Evolutionary conservation across 2,329 filamentous ascomycete genomes (phyloP).

Genomic region (Reticulascus tulasneorum): DNA sequence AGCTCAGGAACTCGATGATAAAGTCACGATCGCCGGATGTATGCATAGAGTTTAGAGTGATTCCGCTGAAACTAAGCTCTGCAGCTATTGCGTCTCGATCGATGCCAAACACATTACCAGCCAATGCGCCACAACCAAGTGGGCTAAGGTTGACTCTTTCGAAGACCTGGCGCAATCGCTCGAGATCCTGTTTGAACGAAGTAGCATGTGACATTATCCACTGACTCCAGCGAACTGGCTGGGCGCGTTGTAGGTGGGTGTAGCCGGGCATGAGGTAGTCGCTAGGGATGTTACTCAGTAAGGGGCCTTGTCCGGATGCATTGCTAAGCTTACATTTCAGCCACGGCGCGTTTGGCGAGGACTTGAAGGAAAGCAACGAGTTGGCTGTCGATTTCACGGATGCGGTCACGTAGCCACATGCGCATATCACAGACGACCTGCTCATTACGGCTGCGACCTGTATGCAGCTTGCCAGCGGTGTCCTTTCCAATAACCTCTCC

Average conservation of each 20-base stretch:
- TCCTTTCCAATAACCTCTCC: slow-evolving; percentile 69
- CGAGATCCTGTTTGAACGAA: slow-evolving; percentile 20
- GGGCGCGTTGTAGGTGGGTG: slow-evolving; percentile 21
- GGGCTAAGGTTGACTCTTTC: slow-evolving; percentile 21
- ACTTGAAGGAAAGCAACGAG: slow-evolving; percentile 21
- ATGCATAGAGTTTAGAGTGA: slow-evolving; percentile 67
- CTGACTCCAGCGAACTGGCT: slow-evolving; percentile 19
- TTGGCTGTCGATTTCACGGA: slow-evolving; percentile 19
- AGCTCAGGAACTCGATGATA: slow-evolving; percentile 67
- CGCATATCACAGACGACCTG: slow-evolving; percentile 72
- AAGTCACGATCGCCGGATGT: slow-evolving; percentile 70
- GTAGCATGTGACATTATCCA: slow-evolving; percentile 20
- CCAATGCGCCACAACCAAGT: slow-evolving; percentile 19
- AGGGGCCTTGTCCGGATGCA: slow-evolving; percentile 11
- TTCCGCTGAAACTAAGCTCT: slow-evolving; percentile 68
- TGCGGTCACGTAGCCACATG: slow-evolving; percentile 47
- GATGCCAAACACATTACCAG: slow-evolving; percentile 24
- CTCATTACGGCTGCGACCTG: slow-evolving; percentile 66
- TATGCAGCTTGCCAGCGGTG: slow-evolving; percentile 69
- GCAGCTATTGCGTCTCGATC: slow-evolving; percentile 32
- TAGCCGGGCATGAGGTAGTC: slow-evolving; percentile 24
- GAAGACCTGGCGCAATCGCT: slow-evolving; percentile 18
- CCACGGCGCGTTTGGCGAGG: slow-evolving; percentile 18
- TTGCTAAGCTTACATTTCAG: slow-evolving; percentile 22
- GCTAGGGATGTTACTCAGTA: slow-evolving; percentile 18